Conservation (phyloP, 192 early-diverging fungal species). For the Backusella westeae region DNA sequence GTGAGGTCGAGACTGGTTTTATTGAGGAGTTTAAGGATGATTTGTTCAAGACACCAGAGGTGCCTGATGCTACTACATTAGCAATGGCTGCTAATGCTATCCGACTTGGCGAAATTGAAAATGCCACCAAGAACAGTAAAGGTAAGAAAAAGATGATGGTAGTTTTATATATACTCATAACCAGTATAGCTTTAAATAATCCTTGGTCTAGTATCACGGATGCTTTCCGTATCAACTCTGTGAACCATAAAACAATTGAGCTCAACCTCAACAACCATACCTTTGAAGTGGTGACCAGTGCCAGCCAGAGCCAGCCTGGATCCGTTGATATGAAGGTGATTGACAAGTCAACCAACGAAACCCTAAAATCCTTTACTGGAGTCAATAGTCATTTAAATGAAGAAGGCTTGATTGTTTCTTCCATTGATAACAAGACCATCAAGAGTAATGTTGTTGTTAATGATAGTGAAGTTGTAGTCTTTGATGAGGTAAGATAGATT, state of each 20-base stretch:
- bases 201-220: constrained; percentile 32
- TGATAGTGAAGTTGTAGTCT: constrained; percentile 60
- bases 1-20: constrained; percentile 93
- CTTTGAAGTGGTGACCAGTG: constrained; percentile 33
- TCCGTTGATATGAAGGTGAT: constrained; percentile 37
- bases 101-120: constrained; percentile 24
- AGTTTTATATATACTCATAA: neutral
- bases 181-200: constrained; percentile 15
- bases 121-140: constrained; percentile 3
- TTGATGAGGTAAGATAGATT: constrained; percentile 46
- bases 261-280: constrained; percentile 37
- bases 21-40: constrained; percentile 76
- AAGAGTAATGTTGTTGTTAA: constrained; percentile 63
- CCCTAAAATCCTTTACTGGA: constrained; percentile 30
- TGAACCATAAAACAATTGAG: constrained; percentile 13
- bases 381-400: constrained; percentile 43
- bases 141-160: constrained; percentile 7
- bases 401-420: constrained; percentile 51
- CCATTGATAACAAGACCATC: constrained; percentile 61
- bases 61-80: constrained; percentile 44
- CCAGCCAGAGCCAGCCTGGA: constrained; percentile 8
- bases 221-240: constrained; percentile 47
- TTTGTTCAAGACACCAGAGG: constrained; percentile 47
- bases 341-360: constrained; percentile 24
- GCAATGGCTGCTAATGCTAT: constrained; percentile 68